Percentiles rank a stretch among this genome's conserved stretches.
Evolutionary conservation across 257 asterid species (phyloP).

Genomic region (Solanum arcanum): DNA sequence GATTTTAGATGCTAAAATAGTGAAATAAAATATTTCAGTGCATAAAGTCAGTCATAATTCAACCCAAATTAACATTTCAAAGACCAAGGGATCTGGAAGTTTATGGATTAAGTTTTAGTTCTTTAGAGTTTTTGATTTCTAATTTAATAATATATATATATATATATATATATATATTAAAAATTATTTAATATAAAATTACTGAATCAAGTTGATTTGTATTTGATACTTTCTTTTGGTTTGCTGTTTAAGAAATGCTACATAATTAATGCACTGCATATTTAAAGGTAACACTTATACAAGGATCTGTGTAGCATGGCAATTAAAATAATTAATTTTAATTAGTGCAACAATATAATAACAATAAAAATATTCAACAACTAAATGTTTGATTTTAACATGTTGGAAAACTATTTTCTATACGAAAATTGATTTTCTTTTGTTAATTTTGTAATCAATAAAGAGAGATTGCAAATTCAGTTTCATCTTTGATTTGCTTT

Average conservation of each 20-base stretch:
- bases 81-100: no score
- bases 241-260: no score
- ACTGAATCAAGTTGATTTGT: no score
- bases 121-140: no score
- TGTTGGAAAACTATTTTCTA: neutral
- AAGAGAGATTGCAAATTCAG: neutral
- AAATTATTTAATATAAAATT: no score
- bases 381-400: neutral
- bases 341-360: neutral
- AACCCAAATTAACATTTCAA: neutral
- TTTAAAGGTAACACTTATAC: neutral
- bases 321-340: neutral
- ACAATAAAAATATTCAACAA: neutral
- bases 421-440: neutral
- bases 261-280: neutral
- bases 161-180: no score
- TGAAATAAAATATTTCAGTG: neutral
- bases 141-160: no score
- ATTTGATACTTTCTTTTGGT: no score
- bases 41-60: neutral
- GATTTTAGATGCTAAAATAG: neutral
- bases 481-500: neutral
- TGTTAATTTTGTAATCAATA: neutral
- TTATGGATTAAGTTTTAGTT: no score
- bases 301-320: neutral